A percentile compares a stretch with the other conserved stretches of the same genome.
These are phyloP conservation scores for Penicillium vulpinum DNA, from an alignment of 2,329 filamentous ascomycete genomes.

Conservation along the genomic window DNA sequence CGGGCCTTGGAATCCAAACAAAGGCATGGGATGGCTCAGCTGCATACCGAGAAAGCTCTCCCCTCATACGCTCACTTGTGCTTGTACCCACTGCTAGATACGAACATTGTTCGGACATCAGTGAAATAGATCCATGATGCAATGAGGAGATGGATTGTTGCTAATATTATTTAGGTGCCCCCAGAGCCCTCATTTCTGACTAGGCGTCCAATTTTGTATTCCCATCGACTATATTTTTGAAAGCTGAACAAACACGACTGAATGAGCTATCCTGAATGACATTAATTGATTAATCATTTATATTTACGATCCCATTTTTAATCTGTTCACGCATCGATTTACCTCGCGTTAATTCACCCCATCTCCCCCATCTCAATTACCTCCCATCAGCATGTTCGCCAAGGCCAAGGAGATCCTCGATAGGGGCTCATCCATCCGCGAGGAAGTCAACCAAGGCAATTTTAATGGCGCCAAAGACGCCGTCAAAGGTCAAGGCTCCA, in stretches of 20 bases:
- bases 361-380: too few species aligned
- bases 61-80: constrained; percentile 1
- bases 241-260: constrained; percentile 19
- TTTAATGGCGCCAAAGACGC: constrained; percentile 10
- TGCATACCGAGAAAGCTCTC: not conserved
- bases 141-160: constrained; percentile 7
- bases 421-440: constrained; percentile 7
- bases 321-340: not conserved
- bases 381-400: constrained; percentile 15
- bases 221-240: constrained; percentile 1
- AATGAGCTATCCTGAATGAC: too few species aligned
- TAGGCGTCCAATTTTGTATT: too few species aligned
- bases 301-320: constrained; percentile 4
- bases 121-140: constrained; percentile 23
- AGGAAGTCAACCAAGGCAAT: constrained; percentile 15
- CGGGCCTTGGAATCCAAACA: constrained; percentile 9
- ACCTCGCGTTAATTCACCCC: not conserved
- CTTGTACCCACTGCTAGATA: not conserved
- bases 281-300: constrained; percentile 10
- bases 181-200: not conserved
- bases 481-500: constrained; percentile 11
- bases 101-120: not conserved
- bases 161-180: constrained; percentile 13
- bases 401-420: constrained; percentile 9
- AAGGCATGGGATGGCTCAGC: constrained; percentile 3